Conservation (phyloP, 2,329 filamentous ascomycete species). For the Didymella exigua region DNA sequence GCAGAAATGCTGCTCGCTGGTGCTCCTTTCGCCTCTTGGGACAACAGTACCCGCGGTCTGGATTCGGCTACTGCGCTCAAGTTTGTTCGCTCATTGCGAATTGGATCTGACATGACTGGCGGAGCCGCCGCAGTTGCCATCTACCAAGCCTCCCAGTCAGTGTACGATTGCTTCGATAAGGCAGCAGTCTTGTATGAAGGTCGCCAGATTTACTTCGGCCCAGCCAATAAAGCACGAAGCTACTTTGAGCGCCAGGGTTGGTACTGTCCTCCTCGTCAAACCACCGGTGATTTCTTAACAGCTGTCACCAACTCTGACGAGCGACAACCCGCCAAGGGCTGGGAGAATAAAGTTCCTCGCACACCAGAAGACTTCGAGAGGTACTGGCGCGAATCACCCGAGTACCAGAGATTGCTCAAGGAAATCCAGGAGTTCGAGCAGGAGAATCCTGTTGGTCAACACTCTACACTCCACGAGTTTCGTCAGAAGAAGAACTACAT, state of each 20-base stretch:
- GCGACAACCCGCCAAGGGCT: slow-evolving; percentile 50
- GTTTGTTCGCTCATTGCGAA: slow-evolving; percentile 58
- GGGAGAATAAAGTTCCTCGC: slow-evolving; percentile 53
- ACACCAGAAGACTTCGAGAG: slow-evolving; percentile 56
- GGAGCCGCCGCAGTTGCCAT: slow-evolving; percentile 63
- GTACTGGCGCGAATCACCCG: slow-evolving; percentile 60
- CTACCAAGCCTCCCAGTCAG: slow-evolving; percentile 57
- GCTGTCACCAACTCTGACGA: slow-evolving; percentile 65
- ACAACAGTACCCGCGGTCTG: slow-evolving; percentile 52
- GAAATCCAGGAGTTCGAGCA: slow-evolving; percentile 60
- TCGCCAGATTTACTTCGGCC: slow-evolving; percentile 77
- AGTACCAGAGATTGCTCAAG: slow-evolving; percentile 48
- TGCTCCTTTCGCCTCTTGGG: slow-evolving; percentile 51
- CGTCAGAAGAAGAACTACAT: slow-evolving; percentile 55
- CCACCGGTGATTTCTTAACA: slow-evolving; percentile 76
- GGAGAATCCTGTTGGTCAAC: slow-evolving; percentile 52
- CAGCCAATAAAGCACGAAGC: slow-evolving; percentile 61
- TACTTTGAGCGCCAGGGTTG: slow-evolving; percentile 75
- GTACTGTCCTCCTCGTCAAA: slow-evolving; percentile 69
- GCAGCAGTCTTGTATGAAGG: slow-evolving; percentile 76
- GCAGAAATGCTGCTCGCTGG: slow-evolving; percentile 57
- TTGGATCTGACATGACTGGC: slow-evolving; percentile 57
- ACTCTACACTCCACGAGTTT: slow-evolving; percentile 41
- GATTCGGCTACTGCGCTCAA: slow-evolving; percentile 61
- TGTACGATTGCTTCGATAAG: slow-evolving; percentile 74